Conservation (phyloP, 306 rosid species). For the Senna siamea region DNA sequence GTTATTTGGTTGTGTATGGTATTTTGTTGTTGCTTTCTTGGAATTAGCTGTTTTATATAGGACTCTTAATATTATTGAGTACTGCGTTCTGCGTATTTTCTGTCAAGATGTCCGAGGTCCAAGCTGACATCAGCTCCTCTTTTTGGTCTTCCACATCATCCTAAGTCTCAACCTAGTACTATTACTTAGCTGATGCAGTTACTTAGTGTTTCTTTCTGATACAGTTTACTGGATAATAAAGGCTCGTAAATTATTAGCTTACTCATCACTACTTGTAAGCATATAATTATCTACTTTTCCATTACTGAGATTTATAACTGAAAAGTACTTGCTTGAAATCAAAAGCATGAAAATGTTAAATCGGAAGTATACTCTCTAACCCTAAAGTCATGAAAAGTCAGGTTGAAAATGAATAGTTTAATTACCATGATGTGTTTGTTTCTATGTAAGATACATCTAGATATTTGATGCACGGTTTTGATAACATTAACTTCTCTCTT, state of each 20-base stretch:
- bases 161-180: neutral
- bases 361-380: neutral
- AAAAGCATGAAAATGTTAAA: neutral
- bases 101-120: slow-evolving; percentile 38
- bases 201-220: slow-evolving; percentile 12
- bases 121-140: slow-evolving; percentile 43
- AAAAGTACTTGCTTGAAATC: slow-evolving; percentile 11
- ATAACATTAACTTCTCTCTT: neutral
- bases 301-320: neutral
- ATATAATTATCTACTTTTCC: slow-evolving; percentile 1
- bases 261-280: slow-evolving; percentile 2
- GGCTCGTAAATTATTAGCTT: neutral
- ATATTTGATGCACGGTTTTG: slow-evolving; percentile 3
- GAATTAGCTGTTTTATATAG: slow-evolving; percentile 20
- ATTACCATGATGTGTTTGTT: neutral
- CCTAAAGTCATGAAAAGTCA: neutral
- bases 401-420: neutral
- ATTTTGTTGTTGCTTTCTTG: slow-evolving; percentile 33
- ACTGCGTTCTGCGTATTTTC: slow-evolving; percentile 25
- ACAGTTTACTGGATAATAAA: neutral
- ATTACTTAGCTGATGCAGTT: slow-evolving; percentile 11
- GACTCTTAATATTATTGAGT: slow-evolving; percentile 36
- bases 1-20: slow-evolving; percentile 29
- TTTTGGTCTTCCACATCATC: slow-evolving; percentile 40
- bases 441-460: neutral